Evolutionary conservation across 1,284 basidiomycete genomes (phyloP), one percentile per base, ranked within the genome.

Genomic region (Trichosporon ovoides): DNA sequence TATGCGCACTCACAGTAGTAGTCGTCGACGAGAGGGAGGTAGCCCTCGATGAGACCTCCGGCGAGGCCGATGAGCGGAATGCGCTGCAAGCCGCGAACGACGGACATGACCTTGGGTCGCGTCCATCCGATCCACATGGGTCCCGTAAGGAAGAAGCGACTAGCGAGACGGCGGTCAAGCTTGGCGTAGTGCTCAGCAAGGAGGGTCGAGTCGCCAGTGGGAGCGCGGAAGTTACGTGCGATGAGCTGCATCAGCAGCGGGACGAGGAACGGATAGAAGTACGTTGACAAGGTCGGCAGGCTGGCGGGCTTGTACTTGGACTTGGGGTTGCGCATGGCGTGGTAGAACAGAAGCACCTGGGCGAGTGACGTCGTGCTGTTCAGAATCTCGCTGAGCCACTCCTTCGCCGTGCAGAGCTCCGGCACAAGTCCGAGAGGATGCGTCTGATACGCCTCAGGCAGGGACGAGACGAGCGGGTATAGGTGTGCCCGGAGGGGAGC

Each of bases 11-110:
- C 68, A 92, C 91, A 96, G 80, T 95, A 88, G 79, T 95, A 95
- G 72, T 93, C 89, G 76, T 97, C 88, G 64, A 97, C 91, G 68
- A 97, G 79, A 11, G 91, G 91, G 63, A 96, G 83, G 87, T 94
- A 97, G 70, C 94, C 92, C 65, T 85, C 85, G 61, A 93, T 76
- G 56, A 96, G 80, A 20, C 85, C 85, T 57, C 89, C 84, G 33
- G 92, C 77, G 52, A 95, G 71, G 24, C 87, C 85, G 24, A 97
- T 68, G 36, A 95, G 60, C 22, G 91, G 91, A 53, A 83, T 82
- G 60, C 81, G 80, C 18, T 85, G 81, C 22, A 86, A 82, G 46
- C 75, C 78, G 49, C 83, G 77, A 16, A 66, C 83, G 83, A 69
- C 89, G 73, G 11, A 80, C 78, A 73, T 87, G 82, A 65, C 91